Base-by-base conservation (phyloP, 371 early-diverging fungal genomes). In the Mucor plumbeus region DNA sequence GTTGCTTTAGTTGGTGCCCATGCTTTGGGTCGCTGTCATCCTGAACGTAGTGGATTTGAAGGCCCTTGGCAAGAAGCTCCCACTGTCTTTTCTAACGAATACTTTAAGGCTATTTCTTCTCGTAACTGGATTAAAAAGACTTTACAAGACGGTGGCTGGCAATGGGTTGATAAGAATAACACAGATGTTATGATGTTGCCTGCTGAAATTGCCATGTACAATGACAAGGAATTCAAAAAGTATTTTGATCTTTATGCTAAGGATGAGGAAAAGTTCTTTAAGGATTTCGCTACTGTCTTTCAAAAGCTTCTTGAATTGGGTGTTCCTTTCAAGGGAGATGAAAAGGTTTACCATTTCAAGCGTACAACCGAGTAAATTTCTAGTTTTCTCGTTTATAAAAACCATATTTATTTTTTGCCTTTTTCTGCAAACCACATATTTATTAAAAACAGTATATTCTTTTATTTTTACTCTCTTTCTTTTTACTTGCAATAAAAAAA, bases 251-350 rank as follows among this genome's bases (percentile, higher is more conserved):
- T 87, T 53, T 97, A 96, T 74, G 95, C 95, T 59, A 90, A 92
- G 74, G 91, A 93, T 73, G 80, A 91, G 67, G 78, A 88, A 35
- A 78, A 82, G 64, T 95, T 95, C 86, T 94, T 88, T 76, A 83
- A 81, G 31, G 96, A 96, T 86, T 98, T 98, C 73, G 79, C 93
- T 59, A 85, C 82, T 63, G 95, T 90, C 17, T 95, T 90, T 68
- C 74, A 80, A 67, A 96, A 95, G 84, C 87, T 98, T 17, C 76
- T 92, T 63, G 96, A 96, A 78, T 83, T 97, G 62, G 97, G 97
- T 69, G 91, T 93, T 53, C 80, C 84, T 55, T 91, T 90, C 80
- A 81, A 80, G 55, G 87, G 86, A 35, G 71, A 84, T 69, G 80
- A 83, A 57, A 88, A 83, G 75, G 84, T 77, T 10, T 88, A 88